phyloP scores from a whole-genome alignment of 805 yeast species.

The Grigorovia humatica region DNA sequence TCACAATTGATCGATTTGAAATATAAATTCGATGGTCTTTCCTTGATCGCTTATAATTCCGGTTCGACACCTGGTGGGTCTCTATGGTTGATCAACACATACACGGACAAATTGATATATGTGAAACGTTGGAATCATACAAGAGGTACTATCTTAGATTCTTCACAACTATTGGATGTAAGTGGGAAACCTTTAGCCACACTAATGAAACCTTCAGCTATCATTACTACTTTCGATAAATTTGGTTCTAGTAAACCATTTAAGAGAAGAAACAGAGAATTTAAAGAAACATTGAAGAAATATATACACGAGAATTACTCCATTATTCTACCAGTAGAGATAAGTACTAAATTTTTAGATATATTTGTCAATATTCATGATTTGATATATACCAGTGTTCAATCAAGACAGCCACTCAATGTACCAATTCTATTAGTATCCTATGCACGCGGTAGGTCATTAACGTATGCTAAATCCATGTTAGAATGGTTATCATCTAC shows the following conservation, averaged over 20 bases:
- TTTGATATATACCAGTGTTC: conserved; percentile 35
- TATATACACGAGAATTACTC: conserved; percentile 39
- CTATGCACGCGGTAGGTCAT: conserved; percentile 64
- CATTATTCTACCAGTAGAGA: conserved; percentile 70
- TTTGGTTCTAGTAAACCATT: conserved; percentile 57
- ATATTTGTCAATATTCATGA: conserved; percentile 63
- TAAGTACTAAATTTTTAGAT: conserved; percentile 76
- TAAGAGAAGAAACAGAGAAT: conserved; percentile 51
- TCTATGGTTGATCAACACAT: conserved; percentile 67
- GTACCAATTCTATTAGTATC: conserved; percentile 72
- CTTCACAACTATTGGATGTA: conserved; percentile 50
- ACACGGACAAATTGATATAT: conserved; percentile 71
- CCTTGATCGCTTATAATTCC: conserved; percentile 74
- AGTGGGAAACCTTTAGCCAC: conserved; percentile 55
- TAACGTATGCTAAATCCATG: conserved; percentile 79
- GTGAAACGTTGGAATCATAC: conserved; percentile 96
- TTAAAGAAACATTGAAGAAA: conserved; percentile 55
- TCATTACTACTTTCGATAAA: conserved; percentile 52
- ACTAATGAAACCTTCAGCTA: conserved; percentile 67
- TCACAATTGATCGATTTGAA: conserved; percentile 61
- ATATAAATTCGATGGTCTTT: conserved; percentile 48
- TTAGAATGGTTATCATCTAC: conserved; percentile 91
- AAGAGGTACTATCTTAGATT: conserved; percentile 70
- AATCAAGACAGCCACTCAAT: conserved; percentile 28
- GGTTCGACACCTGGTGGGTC: conserved; percentile 95